Evolutionary conservation across 2,329 filamentous ascomycete species (phyloP), one percentile per base, ranked within the genome.

Genomic region (Fusarium bulbicola): DNA sequence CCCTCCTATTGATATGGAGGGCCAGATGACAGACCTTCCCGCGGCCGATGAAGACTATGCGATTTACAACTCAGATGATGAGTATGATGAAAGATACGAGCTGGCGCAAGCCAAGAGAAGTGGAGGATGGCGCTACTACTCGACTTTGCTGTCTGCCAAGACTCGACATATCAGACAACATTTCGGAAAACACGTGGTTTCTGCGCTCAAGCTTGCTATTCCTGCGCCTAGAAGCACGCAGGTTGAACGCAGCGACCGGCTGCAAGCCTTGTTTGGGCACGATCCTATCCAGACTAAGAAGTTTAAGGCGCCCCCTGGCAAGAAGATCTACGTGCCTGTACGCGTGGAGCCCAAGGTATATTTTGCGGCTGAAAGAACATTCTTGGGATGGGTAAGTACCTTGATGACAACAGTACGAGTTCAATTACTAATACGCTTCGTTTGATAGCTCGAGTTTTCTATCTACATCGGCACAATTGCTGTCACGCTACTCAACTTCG

Each of bases 281-380:
- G 82, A 87, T 77, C 76, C 91, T 83, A 86, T 91, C 32, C 86
- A 88, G 72, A 85, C 81, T 36, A 89, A 86, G 81, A 86, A 84
- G 75, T 90, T 95, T 84, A 92, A 90, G 80, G 93, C 93, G 14
- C 93, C 93, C 18, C 91, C 90, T 81, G 93, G 93, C 60, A 95
- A 95, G 89, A 93, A 93, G 81, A 98, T 99, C 66, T 95, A 98
- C 78, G 96, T 99, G 30, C 95, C 95, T 20, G 92, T 98, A 62
- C 91, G 96, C 54, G 95, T 99, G 39, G 96, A 99, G 82, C 96
- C 96, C 39, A 99, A 99, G 84, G 96, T 99, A 57, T 97, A 95
- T 82, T 97, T 99, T 80, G 96, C 96, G 28, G 95, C 95, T 2
- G 96, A 99, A 83, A 90, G 96, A 73, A 99, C 96, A 2, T 99